These are phyloP conservation scores for Coemansia sp. DNA, from an alignment of 192 early-diverging fungal species.

Conservation along the genomic window DNA sequence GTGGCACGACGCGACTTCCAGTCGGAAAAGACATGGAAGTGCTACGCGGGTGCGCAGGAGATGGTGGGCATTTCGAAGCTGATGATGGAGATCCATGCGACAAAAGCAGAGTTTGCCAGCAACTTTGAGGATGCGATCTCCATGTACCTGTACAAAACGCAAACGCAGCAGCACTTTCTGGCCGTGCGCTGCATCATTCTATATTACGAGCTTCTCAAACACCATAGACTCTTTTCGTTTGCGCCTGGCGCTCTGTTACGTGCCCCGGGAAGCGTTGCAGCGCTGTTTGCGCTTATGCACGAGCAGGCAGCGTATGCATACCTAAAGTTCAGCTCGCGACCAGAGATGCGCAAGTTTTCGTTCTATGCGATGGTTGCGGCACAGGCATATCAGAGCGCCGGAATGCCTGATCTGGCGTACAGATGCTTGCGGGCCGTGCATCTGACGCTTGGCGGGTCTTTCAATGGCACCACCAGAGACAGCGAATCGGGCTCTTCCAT, in stretches of 20 bases:
- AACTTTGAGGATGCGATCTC: constrained; percentile 74
- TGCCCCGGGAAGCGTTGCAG: constrained; percentile 44
- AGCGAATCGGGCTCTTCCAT: background rate
- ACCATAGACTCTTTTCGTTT: constrained; percentile 66
- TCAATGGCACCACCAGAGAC: background rate
- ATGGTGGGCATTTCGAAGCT: constrained; percentile 87
- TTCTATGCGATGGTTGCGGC: constrained; percentile 89
- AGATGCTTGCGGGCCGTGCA: constrained; percentile 69
- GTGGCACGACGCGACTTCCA: constrained; percentile 83
- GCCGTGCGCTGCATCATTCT: constrained; percentile 73
- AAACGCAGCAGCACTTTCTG: constrained; percentile 57
- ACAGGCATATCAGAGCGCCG: constrained; percentile 75
- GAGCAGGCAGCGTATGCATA: constrained; percentile 91
- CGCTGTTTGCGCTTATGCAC: constrained; percentile 74
- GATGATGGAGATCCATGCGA: constrained; percentile 65
- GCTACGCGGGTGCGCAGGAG: constrained; percentile 79
- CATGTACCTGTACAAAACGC: constrained; percentile 63
- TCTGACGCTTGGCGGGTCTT: constrained; percentile 19
- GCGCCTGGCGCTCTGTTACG: constrained; percentile 61
- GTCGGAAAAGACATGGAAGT: constrained; percentile 74
- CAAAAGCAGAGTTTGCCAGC: constrained; percentile 50
- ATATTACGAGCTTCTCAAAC: constrained; percentile 80
- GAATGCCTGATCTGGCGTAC: constrained; percentile 73
- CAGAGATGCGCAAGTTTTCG: constrained; percentile 81
- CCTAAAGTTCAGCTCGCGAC: constrained; percentile 57